Evolutionary conservation across 116 monocot genomes (phyloP).

Genomic region (Iris pallida): DNA sequence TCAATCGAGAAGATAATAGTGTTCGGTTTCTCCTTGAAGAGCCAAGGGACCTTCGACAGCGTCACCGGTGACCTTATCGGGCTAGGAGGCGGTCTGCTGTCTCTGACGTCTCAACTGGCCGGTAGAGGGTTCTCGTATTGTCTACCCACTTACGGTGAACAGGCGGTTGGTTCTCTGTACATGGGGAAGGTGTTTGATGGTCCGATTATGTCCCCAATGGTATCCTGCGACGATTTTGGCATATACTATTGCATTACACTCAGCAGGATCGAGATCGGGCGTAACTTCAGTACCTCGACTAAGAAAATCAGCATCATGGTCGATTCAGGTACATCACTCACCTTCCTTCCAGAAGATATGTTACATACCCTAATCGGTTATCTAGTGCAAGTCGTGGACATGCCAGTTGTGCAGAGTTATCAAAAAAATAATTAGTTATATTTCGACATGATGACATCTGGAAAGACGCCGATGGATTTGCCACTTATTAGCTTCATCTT

Average conservation of each 20-base stretch:
- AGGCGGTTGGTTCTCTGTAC: slow-evolving; percentile 17
- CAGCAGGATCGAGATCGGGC: slow-evolving; percentile 15
- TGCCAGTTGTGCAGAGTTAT: neutral
- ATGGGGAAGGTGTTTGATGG: slow-evolving; percentile 28
- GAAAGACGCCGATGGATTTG: neutral
- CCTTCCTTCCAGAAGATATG: slow-evolving; percentile 3
- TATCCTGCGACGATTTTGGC: neutral
- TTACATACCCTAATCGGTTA: neutral
- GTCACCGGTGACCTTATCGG: slow-evolving; percentile 37
- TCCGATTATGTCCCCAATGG: slow-evolving; percentile 19
- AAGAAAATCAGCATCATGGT: slow-evolving; percentile 24
- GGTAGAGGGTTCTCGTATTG: slow-evolving; percentile 55
- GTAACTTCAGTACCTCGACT: neutral
- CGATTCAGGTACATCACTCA: slow-evolving; percentile 61
- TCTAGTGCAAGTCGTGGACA: neutral
- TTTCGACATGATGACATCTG: slow-evolving; percentile 16
- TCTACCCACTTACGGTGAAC: slow-evolving; percentile 16
- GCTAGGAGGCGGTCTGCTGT: slow-evolving; percentile 34
- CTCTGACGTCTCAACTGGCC: slow-evolving; percentile 44
- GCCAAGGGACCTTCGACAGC: slow-evolving; percentile 24
- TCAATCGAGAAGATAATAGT: neutral
- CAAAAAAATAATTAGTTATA: slow-evolving; percentile 9
- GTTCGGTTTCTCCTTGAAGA: slow-evolving; percentile 46
- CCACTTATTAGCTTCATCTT: slow-evolving; percentile 1
- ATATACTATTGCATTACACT: slow-evolving; percentile 32